These are phyloP conservation scores for Alternaria infectoria DNA, from an alignment of 2,329 filamentous ascomycete species.

Conservation along the genomic window DNA sequence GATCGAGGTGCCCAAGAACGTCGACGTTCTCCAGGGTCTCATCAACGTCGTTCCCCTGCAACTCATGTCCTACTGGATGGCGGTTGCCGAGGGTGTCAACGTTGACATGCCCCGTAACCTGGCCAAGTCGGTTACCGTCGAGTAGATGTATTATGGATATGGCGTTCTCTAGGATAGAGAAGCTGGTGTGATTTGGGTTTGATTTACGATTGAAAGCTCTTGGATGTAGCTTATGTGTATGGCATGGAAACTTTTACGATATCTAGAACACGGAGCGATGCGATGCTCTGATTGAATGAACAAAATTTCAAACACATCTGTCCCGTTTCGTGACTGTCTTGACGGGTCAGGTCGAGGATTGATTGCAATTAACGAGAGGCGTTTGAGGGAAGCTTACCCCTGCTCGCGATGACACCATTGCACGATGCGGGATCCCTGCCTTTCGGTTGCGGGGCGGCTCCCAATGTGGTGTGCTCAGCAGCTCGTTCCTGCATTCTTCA, in stretches of 20 bases:
- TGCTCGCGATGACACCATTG: slow-evolving; percentile 22
- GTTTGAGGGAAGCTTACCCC: slow-evolving; percentile 3
- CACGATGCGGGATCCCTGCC: slow-evolving; percentile 13
- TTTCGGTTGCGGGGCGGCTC: slow-evolving; percentile 23
- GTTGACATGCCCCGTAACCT: slow-evolving; percentile 99
- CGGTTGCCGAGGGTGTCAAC: slow-evolving; percentile 92
- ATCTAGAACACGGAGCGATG: slow-evolving; percentile 24
- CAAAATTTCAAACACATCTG: slow-evolving; percentile 8
- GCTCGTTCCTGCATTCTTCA: slow-evolving; percentile 37
- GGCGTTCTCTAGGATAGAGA: slow-evolving; percentile 19
- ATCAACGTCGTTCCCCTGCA: slow-evolving; percentile 98
- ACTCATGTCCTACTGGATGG: slow-evolving; percentile 98
- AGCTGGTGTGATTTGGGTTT: slow-evolving; percentile 33
- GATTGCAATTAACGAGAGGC: background rate
- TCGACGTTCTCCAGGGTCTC: slow-evolving; percentile 93
- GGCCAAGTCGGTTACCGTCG: slow-evolving; percentile 98
- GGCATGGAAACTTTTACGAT: slow-evolving; percentile 16
- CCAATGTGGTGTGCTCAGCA: slow-evolving; percentile 1
- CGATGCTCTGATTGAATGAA: slow-evolving; percentile 23
- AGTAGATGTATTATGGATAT: slow-evolving; percentile 64
- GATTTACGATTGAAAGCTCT: slow-evolving; percentile 31
- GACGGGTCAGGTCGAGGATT: background rate
- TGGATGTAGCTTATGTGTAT: slow-evolving; percentile 25
- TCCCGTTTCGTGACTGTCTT: background rate
- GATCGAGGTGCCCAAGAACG: slow-evolving; percentile 96